Base-by-base conservation (phyloP, 768 basidiomycete genomes). In the Boletus vinaceobasis region DNA sequence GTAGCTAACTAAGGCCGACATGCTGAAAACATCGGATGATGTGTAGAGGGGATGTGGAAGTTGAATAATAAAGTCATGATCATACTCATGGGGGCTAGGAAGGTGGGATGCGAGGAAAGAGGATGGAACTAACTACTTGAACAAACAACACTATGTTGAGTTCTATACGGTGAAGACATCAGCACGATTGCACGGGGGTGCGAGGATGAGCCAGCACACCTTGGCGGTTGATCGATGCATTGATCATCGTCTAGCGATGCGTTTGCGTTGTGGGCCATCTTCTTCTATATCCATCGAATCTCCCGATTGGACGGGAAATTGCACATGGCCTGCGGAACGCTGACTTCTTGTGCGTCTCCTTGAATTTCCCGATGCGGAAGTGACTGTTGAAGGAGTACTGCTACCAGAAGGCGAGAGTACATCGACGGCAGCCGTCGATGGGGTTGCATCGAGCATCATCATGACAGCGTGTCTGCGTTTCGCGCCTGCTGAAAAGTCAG, bases 401-500 rank as follows among this genome's bases (percentile, higher is more conserved):
- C 71, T 72, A 17, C 74, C 65, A 14, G 76, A 70, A 5, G 79
- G 69, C 2, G 76, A 61, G 36, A 68, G 64, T n/a, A 74, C 65
- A 1, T 71, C 62, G 15, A 76, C 70, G 23, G 75, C 63, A 27
- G 74, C 73, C 0, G 77, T 59, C 13, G 79, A 59, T 4, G 78
- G 62, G 15, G 75, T 62, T 0, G 85, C 73, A 60, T 89, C 87
- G 4, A 87, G 77, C 78, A 86, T 81, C 79, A 88, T 84, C 84
- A 90, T 88, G 63, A 87, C 79, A 0, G 87, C 86, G 60, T 91
- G 87, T 33, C 89, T 80, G 8, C 90, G 83, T 70, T 91, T 91
- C 1, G 81, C 76, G 32, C 86, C 87, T 0, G 81, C 76, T 5
- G 79, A 70, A 37, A 83, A 65, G 31, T 71, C 70, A 5, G 57